Evolutionary conservation across 106 monocot species (phyloP), one percentile per base, ranked within the genome.

Genomic region (Acanthochlamys bracteata): DNA sequence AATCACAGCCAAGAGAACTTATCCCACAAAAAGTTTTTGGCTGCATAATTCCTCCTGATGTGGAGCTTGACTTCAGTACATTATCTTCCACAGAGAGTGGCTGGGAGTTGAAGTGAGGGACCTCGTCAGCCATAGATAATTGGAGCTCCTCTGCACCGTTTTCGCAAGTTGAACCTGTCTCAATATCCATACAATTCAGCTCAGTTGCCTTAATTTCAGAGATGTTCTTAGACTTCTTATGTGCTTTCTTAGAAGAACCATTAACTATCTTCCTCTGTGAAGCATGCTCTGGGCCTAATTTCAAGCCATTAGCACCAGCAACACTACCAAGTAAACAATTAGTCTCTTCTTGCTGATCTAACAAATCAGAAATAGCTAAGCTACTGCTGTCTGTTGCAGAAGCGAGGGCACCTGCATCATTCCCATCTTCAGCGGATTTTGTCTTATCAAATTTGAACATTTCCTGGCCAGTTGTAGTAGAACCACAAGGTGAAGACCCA

Each of bases 151-250:
- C 63, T 39, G 19, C 62, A 64, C 27, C 52, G 11, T 45, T 67
- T 55, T 24, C 62, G 71, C 55, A 51, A 58, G 39, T 46, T 43
- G 22, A 20, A 26, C 39, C 47, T 49, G 27, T 9, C 49, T 61
- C 60, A 54, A 51, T 69, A 20, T 65, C 24, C 25, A 47, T 64
- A 25, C 60, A 62, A 25, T 64, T 63, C 42, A 64, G 25, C 63
- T 69, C 69, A 51, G 55, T 64, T 54, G 66, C 68, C 68, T 68
- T 67, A 64, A 87, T 84, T 70, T 82, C 80, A 20, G 82, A 82
- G 68, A 85, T 79, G n/a, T 77, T 88, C 53, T 85, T 85, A 12
- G 80, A 76, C 65, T 76, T 85, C 69, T 78, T 85, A 10, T 54
- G 66, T 45, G 57, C 39, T 46, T 78, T 85, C 59, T 78, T 84